Percentiles rank a stretch among this genome's conserved stretches.
Evolutionary conservation across 495 filamentous ascomycete species (phyloP).

Genomic region (Usnea hakonensis): DNA sequence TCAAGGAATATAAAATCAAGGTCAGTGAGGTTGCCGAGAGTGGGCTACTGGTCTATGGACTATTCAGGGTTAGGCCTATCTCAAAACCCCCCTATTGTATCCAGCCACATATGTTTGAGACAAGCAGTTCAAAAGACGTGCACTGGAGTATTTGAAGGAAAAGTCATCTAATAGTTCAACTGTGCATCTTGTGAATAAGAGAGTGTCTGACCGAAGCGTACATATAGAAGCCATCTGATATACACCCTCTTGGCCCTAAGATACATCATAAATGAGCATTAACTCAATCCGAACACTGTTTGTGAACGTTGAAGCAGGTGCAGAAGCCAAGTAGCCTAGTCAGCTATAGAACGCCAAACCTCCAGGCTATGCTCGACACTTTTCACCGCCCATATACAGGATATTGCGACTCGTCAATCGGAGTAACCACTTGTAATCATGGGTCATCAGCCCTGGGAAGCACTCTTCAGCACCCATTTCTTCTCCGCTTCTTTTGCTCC

Average conservation of each 20-base stretch:
- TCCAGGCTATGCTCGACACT: neutral
- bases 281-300: neutral
- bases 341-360: neutral
- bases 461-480: conserved; percentile 44
- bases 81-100: too few relatives aligned
- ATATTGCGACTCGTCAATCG: neutral
- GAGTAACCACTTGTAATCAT: neutral
- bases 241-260: neutral
- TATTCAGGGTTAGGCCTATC: too few relatives aligned
- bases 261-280: neutral
- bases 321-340: neutral
- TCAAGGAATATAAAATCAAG: neutral
- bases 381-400: neutral
- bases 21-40: neutral
- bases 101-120: too few relatives aligned
- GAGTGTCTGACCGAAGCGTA: too few relatives aligned
- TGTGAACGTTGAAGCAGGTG: neutral
- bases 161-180: too few relatives aligned
- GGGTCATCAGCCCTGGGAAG: neutral
- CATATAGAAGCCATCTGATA: neutral
- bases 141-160: too few relatives aligned
- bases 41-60: too few relatives aligned
- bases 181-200: too few relatives aligned
- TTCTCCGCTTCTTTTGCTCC: conserved; percentile 56
- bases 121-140: too few relatives aligned